A percentile compares a stretch with the other conserved stretches of the same genome.
These are phyloP conservation scores for Acanthamoeba sp. DNA, from an alignment of 208 protist genomes.

Conservation along the genomic window DNA sequence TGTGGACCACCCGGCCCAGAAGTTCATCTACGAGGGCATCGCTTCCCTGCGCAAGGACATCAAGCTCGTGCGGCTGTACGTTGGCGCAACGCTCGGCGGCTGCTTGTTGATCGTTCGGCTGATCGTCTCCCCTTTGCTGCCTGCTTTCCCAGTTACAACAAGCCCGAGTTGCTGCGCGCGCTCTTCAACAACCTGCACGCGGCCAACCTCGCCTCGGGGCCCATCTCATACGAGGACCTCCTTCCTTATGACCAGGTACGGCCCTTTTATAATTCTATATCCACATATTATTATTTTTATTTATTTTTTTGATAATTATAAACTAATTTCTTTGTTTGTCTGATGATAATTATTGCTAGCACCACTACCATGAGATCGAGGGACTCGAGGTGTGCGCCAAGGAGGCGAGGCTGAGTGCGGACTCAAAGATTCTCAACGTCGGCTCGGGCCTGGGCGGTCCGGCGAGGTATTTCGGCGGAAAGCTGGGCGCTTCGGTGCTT, in stretches of 20 bases:
- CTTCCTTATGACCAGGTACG: slow-evolving; percentile 78
- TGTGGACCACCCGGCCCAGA: slow-evolving; percentile 10
- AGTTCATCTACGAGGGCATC: slow-evolving; percentile 45
- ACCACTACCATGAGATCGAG: slow-evolving; percentile 78
- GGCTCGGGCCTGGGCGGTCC: slow-evolving; percentile 76
- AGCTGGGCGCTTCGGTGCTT: slow-evolving; percentile 47
- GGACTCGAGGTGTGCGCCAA: slow-evolving; percentile 69
- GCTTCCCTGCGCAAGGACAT: slow-evolving; percentile 75
- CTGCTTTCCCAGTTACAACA: slow-evolving; percentile 55
- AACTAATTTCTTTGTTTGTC: not conserved
- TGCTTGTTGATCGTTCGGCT: not conserved
- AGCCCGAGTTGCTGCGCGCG: slow-evolving; percentile 70
- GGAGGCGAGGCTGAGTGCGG: not conserved
- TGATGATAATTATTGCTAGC: slow-evolving; percentile 20
- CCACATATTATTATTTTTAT: no score
- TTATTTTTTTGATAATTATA: no score
- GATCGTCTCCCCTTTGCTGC: not conserved
- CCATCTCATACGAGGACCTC: slow-evolving; percentile 72
- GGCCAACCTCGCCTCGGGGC: slow-evolving; percentile 25
- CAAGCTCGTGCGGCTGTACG: slow-evolving; percentile 73
- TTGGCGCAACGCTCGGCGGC: not conserved
- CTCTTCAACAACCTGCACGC: slow-evolving; percentile 69
- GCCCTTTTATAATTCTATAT: not conserved
- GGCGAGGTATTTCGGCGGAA: slow-evolving; percentile 75
- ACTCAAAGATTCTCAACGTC: slow-evolving; percentile 61